Conservation (phyloP, 2,329 filamentous ascomycete genomes). For the Neurospora sp. region DNA sequence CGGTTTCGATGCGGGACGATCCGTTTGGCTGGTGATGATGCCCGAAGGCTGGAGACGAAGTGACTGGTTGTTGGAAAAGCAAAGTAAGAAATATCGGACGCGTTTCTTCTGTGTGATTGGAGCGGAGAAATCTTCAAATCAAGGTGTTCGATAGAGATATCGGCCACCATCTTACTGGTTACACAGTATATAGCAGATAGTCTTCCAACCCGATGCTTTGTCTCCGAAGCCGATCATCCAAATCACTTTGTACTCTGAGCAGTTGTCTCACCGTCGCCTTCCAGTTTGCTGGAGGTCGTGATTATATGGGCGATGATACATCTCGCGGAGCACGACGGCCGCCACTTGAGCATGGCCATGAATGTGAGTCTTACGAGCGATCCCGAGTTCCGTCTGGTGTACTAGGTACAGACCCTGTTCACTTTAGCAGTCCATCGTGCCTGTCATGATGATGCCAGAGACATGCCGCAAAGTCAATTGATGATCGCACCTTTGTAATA, state of each 20-base stretch:
- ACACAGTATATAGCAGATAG: not conserved
- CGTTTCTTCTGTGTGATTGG: not conserved
- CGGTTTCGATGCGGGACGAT: not conserved
- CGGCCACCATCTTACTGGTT: not conserved
- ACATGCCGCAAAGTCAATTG: not conserved
- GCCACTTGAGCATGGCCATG: not conserved
- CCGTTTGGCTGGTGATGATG: not conserved
- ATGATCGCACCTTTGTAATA: not conserved
- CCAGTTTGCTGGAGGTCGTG: not conserved
- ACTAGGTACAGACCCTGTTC: not conserved
- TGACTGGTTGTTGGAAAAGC: not conserved
- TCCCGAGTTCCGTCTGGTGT: not conserved
- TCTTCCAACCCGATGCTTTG: not conserved
- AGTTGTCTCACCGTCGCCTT: not conserved
- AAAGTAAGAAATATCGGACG: not conserved
- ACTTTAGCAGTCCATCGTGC: not conserved
- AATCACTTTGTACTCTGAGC: not conserved
- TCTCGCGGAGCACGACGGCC: not conserved
- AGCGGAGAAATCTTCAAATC: not conserved
- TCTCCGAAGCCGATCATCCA: not conserved
- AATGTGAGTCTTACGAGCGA: not conserved
- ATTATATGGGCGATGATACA: not conserved
- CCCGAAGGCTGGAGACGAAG: not conserved
- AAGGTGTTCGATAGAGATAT: not conserved
- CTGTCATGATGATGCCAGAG: not conserved